Base-by-base conservation (phyloP, 1,139 yeast species). In the Yamadazyma songkhlaensis region DNA sequence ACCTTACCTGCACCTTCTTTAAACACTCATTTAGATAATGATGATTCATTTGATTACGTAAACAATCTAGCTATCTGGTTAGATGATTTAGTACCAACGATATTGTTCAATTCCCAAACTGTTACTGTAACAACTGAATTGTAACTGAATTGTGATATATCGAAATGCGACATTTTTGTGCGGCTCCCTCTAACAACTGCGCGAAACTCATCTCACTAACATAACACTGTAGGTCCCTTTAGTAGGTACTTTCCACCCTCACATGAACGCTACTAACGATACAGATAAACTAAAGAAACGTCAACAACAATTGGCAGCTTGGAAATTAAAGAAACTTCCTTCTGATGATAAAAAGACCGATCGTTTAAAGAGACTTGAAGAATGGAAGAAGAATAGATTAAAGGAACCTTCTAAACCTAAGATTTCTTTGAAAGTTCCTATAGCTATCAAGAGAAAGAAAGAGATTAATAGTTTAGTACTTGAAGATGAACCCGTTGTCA, bases 121-220 rank as follows among this genome's bases (percentile, higher is more conserved):
- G 88, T 90, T 67, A 92, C 98, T 0, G 97, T 92, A 2, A 92
- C 98, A 0, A 90, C 97, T 9, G 89, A 95, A 15, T 66, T 86
- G 45, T 86, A 65, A n/a, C n/a, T n/a, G n/a, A n/a, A n/a, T n/a
- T n/a, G n/a, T n/a, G n/a, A n/a, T n/a, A n/a, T n/a, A n/a, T n/a
- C n/a, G n/a, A n/a, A n/a, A n/a, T n/a, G n/a, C n/a, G n/a, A 39
- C 21, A 14, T 28, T 9, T 23, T 23, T 10, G n/a, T 4, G 9
- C 25, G 25, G 11, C 9, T 23, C 9, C 25, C n/a, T 4, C n/a
- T n/a, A n/a, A n/a, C n/a, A n/a, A n/a, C n/a, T n/a, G n/a, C n/a
- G n/a, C n/a, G n/a, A n/a, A 17, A 17, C 20, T 17, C 20, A 17
- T 17, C 20, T 23, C 25, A 6, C 4, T 9, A 9, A 21, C 6